Evolutionary conservation across 495 filamentous ascomycete genomes (phyloP).

Genomic region (Acidomyces sp.): DNA sequence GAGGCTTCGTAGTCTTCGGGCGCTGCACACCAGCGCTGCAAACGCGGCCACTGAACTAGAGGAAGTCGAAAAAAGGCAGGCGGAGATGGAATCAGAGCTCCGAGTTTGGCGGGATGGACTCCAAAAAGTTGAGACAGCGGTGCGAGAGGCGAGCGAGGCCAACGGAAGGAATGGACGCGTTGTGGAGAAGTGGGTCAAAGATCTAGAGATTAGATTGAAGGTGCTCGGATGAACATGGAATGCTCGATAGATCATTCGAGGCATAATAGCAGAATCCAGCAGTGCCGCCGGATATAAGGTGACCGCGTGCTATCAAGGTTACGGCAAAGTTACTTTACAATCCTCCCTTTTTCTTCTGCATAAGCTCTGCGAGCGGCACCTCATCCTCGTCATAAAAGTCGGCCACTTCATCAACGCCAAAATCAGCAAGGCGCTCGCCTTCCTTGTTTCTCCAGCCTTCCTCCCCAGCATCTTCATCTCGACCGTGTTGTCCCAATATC

Average conservation of each 20-base stretch:
- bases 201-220: conserved; percentile 46
- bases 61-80: conserved; percentile 63
- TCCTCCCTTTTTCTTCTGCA: conserved; percentile 23
- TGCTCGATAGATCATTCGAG: too few relatives aligned
- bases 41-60: conserved; percentile 68
- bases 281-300: too few relatives aligned
- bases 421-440: conserved; percentile 75
- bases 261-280: too few relatives aligned
- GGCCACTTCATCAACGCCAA: conserved; percentile 75
- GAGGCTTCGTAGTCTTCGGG: conserved; percentile 66
- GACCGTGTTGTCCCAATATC: not conserved
- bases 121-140: conserved; percentile 59
- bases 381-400: conserved; percentile 74
- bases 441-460: conserved; percentile 72
- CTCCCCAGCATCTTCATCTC: conserved; percentile 29
- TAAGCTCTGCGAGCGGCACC: conserved; percentile 58
- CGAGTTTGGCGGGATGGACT: conserved; percentile 75
- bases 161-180: conserved; percentile 64
- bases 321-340: too few relatives aligned
- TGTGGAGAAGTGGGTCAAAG: conserved; percentile 79
- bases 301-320: too few relatives aligned
- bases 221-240: too few relatives aligned
- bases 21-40: conserved; percentile 76
- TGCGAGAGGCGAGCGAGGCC: conserved; percentile 53
- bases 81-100: conserved; percentile 71